These are phyloP conservation scores for Boletus mariae DNA, from an alignment of 1,284 basidiomycete species.

Conservation along the genomic window DNA sequence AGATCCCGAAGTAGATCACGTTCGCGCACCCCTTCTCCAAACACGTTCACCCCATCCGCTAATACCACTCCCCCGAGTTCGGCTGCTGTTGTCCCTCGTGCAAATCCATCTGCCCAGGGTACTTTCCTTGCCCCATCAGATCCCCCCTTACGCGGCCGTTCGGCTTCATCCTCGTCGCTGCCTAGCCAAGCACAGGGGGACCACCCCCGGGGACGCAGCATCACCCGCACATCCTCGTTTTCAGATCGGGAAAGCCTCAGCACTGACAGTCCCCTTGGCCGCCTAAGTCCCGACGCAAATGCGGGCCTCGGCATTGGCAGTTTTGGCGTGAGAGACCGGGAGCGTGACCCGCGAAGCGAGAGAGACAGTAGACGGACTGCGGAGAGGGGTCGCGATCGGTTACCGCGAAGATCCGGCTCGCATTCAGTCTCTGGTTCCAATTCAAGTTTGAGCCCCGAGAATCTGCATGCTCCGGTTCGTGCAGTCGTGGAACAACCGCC, in stretches of 20 bases:
- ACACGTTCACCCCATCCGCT: conserved; percentile 28
- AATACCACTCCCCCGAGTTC: conserved; percentile 20
- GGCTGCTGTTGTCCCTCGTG: conserved; percentile 9
- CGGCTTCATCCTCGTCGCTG: conserved; percentile 27
- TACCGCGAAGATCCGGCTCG: conserved; percentile 41
- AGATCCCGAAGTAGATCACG: conserved; percentile 37
- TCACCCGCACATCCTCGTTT: conserved; percentile 50
- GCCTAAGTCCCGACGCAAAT: conserved; percentile 55
- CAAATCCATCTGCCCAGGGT: conserved; percentile 8
- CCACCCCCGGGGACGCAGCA: conserved; percentile 50
- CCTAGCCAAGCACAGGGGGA: conserved; percentile 24
- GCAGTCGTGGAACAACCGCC: conserved; percentile 7
- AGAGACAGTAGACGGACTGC: conserved; percentile 28
- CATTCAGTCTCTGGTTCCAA: conserved; percentile 27
- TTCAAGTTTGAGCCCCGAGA: conserved; percentile 49
- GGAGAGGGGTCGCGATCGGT: conserved; percentile 41
- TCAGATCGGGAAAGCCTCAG: conserved; percentile 44
- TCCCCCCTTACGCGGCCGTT: conserved; percentile 23
- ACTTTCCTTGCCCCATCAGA: conserved; percentile 28
- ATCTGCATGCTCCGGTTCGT: conserved; percentile 19
- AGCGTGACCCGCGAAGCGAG: conserved; percentile 30
- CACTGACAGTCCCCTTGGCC: conserved; percentile 50
- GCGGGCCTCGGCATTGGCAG: conserved; percentile 37
- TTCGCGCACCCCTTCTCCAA: conserved; percentile 43
- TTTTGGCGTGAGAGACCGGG: conserved; percentile 30